Percentiles rank a stretch among this genome's conserved stretches.
Conservation (phyloP, 768 basidiomycete genomes). For the Boletellus sp. region DNA sequence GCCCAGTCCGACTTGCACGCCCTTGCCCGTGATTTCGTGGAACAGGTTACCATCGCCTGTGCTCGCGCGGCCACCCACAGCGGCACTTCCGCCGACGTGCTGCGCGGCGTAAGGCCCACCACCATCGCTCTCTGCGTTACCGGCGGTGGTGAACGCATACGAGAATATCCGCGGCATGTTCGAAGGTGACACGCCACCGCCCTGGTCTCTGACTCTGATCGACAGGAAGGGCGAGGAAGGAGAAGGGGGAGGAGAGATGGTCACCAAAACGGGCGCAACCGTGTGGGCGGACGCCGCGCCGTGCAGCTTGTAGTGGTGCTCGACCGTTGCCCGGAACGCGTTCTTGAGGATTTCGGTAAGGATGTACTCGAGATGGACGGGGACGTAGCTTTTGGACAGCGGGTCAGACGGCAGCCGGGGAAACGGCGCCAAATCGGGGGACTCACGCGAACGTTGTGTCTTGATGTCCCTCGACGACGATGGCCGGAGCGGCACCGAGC, state of each 20-base stretch:
- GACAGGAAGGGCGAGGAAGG: conserved; percentile 53
- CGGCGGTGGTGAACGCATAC: conserved; percentile 88
- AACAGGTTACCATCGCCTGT: conserved; percentile 57
- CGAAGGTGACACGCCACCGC: conserved; percentile 74
- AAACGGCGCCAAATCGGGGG: not conserved
- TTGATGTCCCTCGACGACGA: conserved; percentile 66
- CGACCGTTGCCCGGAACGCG: conserved; percentile 85
- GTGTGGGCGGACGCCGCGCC: conserved; percentile 31
- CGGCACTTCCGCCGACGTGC: conserved; percentile 68
- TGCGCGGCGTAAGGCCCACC: conserved; percentile 80
- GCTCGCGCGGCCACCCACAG: conserved; percentile 43
- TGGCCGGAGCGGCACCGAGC: conserved; percentile 63
- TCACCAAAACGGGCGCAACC: conserved; percentile 66
- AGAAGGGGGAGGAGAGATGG: conserved; percentile 56
- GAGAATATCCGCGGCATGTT: conserved; percentile 83
- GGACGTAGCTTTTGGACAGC: conserved; percentile 59
- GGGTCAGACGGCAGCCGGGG: conserved; percentile 10
- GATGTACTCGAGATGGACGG: conserved; percentile 89
- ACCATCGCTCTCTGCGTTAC: conserved; percentile 41
- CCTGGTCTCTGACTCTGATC: conserved; percentile 79
- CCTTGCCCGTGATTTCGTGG: conserved; percentile 72
- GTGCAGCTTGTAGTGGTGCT: conserved; percentile 53
- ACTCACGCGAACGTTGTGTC: conserved; percentile 79
- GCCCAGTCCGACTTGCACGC: conserved; percentile 78
- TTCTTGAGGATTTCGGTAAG: conserved; percentile 90